Evolutionary conservation across 352 stramenopile genomes (phyloP).

Genomic region (Aphanomyces invadans): DNA sequence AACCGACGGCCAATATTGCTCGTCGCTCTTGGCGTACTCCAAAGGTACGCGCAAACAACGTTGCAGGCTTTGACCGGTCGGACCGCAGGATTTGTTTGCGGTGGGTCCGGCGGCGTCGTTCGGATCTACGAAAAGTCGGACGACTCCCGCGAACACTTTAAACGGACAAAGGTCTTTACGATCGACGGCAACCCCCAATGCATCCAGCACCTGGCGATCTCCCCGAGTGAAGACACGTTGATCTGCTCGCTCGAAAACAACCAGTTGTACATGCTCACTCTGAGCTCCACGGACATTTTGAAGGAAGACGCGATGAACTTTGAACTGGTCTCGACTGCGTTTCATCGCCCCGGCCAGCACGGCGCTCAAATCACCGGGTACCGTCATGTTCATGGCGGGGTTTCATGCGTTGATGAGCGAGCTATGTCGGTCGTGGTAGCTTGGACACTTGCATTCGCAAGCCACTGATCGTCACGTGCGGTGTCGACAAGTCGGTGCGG

Average conservation of each 20-base stretch:
- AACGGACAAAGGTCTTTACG: slow-evolving; percentile 82
- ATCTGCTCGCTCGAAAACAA: slow-evolving; percentile 84
- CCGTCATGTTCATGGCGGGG: background rate
- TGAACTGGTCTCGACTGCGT: slow-evolving; percentile 81
- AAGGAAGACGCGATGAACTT: slow-evolving; percentile 94
- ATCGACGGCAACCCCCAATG: slow-evolving; percentile 76
- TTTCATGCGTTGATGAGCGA: no score
- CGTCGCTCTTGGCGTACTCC: slow-evolving; percentile 78
- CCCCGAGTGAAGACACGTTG: slow-evolving; percentile 82
- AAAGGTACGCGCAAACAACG: slow-evolving; percentile 52
- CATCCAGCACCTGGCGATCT: slow-evolving; percentile 81
- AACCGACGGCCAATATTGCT: slow-evolving; percentile 73
- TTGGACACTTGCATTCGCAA: slow-evolving; percentile 91
- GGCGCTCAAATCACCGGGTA: slow-evolving; percentile 77
- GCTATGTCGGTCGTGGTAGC: no score
- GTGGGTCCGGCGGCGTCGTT: slow-evolving; percentile 60
- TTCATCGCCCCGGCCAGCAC: slow-evolving; percentile 65
- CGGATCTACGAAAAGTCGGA: slow-evolving; percentile 82
- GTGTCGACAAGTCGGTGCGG: slow-evolving; percentile 84
- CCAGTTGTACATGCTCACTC: slow-evolving; percentile 85
- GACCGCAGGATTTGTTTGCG: slow-evolving; percentile 62
- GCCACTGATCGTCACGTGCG: slow-evolving; percentile 85
- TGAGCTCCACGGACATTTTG: slow-evolving; percentile 87
- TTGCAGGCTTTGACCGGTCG: no score
- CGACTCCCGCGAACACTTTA: slow-evolving; percentile 84